A percentile compares a stretch with the other conserved stretches of the same genome.
Evolutionary conservation across 805 yeast genomes (phyloP).

Genomic region (Kluyveromyces starmeri): DNA sequence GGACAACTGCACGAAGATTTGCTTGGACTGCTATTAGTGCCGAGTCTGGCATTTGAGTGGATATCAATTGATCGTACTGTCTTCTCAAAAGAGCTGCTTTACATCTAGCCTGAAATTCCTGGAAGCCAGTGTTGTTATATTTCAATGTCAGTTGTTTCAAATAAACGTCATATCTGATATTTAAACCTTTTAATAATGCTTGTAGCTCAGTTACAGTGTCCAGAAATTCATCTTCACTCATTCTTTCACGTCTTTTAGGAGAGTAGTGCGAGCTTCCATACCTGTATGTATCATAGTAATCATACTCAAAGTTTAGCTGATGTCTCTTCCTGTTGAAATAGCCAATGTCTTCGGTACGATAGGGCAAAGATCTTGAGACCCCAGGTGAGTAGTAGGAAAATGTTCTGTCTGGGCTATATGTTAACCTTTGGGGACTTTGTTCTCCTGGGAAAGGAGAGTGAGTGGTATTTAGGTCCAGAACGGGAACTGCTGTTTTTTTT

Average conservation of each 20-base stretch:
- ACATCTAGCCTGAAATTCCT: constrained; percentile 33
- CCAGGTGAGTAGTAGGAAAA: constrained; percentile 29
- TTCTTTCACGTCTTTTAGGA: constrained; percentile 21
- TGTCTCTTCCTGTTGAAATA: constrained; percentile 24
- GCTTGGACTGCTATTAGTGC: constrained; percentile 40
- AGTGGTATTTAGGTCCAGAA: constrained; percentile 6
- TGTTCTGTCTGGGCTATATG: constrained; percentile 21
- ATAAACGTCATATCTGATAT: constrained; percentile 53
- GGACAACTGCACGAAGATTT: constrained; percentile 37
- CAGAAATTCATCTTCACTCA: constrained; percentile 25
- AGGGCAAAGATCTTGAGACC: constrained; percentile 21
- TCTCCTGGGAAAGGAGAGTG: constrained; percentile 3
- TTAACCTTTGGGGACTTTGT: constrained; percentile 8
- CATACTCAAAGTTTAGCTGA: constrained; percentile 17
- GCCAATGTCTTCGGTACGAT: constrained; percentile 16
- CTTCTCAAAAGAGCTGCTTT: constrained; percentile 35
- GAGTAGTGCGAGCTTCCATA: constrained; percentile 19
- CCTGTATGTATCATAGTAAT: constrained; percentile 16
- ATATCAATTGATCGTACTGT: not conserved
- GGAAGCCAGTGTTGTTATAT: not conserved
- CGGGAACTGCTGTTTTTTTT: not conserved
- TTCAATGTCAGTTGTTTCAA: constrained; percentile 36
- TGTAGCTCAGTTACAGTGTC: constrained; percentile 45
- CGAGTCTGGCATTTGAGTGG: not conserved
- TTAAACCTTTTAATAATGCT: constrained; percentile 61